Percentiles rank a stretch among this genome's conserved stretches.
phyloP scores from a whole-genome alignment of 2,329 filamentous ascomycete genomes.

The Diaporthe australafricana region DNA sequence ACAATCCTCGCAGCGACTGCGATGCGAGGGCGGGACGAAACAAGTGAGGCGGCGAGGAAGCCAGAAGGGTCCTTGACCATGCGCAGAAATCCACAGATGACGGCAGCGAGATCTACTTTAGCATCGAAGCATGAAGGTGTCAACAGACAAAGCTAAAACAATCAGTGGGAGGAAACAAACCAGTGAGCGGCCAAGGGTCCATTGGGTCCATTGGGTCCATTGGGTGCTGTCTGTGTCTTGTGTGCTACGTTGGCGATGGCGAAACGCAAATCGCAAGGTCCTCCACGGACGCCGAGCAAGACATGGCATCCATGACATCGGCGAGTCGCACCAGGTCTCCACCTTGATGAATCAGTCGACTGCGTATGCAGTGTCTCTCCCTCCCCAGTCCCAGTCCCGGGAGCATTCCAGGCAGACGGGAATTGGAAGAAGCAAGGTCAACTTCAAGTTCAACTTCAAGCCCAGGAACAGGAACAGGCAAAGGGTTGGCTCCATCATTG shows the following conservation, averaged over 20 bases:
- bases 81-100: constrained; percentile 14
- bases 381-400: constrained; percentile 5
- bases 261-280: constrained; percentile 28
- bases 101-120: constrained; percentile 16
- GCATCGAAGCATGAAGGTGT: constrained; percentile 2
- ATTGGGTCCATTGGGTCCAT: too few species aligned
- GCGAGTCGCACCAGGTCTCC: constrained; percentile 22
- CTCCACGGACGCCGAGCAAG: constrained; percentile 9
- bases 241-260: constrained; percentile 27
- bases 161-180: constrained; percentile 22
- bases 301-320: constrained; percentile 23
- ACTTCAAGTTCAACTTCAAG: too few species aligned
- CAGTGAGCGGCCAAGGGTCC: constrained; percentile 23
- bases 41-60: not conserved
- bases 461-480: not conserved
- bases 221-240: not conserved
- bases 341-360: constrained; percentile 14
- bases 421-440: not conserved
- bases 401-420: not conserved
- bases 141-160: constrained; percentile 23
- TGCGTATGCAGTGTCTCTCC: constrained; percentile 15
- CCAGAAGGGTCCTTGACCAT: constrained; percentile 3
- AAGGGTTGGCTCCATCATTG: not conserved
- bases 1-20: not conserved
- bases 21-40: constrained; percentile 3